Conservation (phyloP, 2,329 filamentous ascomycete genomes). For the Calonectria pteridis region DNA sequence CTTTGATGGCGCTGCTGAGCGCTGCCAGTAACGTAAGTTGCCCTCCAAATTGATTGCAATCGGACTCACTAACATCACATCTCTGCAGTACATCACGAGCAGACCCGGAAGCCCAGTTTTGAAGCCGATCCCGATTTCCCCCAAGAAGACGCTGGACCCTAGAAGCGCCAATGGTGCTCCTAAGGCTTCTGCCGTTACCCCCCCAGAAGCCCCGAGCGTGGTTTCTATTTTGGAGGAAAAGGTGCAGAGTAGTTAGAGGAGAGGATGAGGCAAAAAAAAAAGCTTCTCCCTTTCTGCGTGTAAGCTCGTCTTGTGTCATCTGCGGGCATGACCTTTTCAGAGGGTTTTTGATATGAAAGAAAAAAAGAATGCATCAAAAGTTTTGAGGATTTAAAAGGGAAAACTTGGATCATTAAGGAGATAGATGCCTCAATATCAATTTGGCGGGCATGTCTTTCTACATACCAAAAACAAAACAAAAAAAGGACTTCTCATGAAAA, state of each 20-base stretch:
- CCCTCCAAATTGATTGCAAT: background rate
- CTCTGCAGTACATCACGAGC: conserved; percentile 1
- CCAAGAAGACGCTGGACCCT: background rate
- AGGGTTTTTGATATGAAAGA: background rate
- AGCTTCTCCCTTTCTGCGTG: background rate
- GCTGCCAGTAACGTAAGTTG: conserved; percentile 86
- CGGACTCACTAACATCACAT: background rate
- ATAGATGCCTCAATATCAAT: background rate
- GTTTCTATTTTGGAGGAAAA: background rate
- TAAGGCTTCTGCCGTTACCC: background rate
- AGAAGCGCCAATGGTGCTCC: background rate
- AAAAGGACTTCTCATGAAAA: background rate
- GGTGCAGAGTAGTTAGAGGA: background rate
- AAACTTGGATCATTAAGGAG: background rate
- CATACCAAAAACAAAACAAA: background rate
- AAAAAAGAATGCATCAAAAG: conserved; percentile 8
- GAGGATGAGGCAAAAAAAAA: no score
- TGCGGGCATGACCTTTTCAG: background rate
- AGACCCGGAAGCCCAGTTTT: conserved; percentile 3
- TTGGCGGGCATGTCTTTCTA: background rate
- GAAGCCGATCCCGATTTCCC: background rate
- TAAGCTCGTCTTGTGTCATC: background rate
- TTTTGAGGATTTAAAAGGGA: background rate
- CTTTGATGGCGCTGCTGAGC: conserved; percentile 85
- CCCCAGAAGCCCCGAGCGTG: background rate